Percentiles rank a stretch among this genome's conserved stretches.
Conservation (phyloP, 768 basidiomycete genomes). For the Kwoniella europaea region DNA sequence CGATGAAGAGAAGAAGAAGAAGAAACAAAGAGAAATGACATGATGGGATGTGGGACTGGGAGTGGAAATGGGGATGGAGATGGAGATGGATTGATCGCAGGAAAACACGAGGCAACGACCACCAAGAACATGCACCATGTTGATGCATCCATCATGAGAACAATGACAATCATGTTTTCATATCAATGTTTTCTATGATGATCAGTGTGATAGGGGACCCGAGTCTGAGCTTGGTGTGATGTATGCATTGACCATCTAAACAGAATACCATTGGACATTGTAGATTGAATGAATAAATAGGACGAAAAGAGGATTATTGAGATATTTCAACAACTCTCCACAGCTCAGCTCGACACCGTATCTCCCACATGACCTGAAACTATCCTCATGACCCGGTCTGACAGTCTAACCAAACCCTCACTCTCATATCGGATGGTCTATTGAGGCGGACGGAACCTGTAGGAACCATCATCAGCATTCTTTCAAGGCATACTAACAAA, state of each 20-base stretch:
- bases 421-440: slow-evolving; percentile 10
- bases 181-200: background rate
- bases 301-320: background rate
- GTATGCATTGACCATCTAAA: slow-evolving; percentile 10
- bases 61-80: too few species aligned
- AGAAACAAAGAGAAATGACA: slow-evolving; percentile 5
- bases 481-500: background rate
- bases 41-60: too few species aligned
- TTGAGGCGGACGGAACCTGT: slow-evolving; percentile 54
- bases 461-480: slow-evolving; percentile 8
- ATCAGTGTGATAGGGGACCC: background rate
- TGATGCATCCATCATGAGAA: background rate
- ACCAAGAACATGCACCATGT: too few species aligned
- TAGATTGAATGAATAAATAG: background rate
- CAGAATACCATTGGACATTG: too few species aligned
- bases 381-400: background rate
- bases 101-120: too few species aligned
- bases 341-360: background rate
- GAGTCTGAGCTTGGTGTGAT: background rate
- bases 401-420: background rate
- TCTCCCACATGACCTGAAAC: background rate
- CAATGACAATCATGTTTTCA: background rate
- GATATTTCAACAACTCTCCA: background rate
- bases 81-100: too few species aligned
- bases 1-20: slow-evolving; percentile 1